A percentile compares a stretch with the other conserved stretches of the same genome.
Evolutionary conservation across 768 basidiomycete genomes (phyloP).

Genomic region (Boletus huronensis): DNA sequence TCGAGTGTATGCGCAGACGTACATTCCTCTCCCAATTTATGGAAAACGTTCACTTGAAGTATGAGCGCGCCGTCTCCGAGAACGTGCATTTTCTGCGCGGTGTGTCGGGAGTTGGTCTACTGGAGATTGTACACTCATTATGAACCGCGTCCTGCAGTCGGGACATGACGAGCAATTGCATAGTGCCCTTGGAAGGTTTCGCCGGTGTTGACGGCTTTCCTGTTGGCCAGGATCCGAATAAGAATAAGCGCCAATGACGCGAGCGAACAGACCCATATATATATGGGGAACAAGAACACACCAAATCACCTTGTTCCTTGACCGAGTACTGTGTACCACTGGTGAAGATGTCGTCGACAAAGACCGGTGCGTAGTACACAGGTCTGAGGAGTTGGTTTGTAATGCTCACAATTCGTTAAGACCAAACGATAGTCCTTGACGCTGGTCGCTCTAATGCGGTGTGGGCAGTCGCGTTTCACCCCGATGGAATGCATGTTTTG

Average conservation of each 20-base stretch:
- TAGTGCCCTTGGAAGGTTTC: neutral
- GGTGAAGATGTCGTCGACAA: neutral
- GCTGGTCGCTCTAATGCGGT: neutral
- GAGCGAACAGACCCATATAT: no score
- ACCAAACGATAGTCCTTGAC: neutral
- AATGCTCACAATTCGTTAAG: neutral
- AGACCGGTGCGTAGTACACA: neutral
- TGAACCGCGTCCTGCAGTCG: neutral
- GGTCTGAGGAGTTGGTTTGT: neutral
- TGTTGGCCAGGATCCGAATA: no score
- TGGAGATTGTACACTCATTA: neutral
- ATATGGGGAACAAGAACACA: neutral
- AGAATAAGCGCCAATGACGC: no score
- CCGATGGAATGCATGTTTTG: neutral
- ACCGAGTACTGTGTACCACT: neutral
- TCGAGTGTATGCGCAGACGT: neutral
- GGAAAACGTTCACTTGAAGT: neutral
- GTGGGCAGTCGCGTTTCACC: neutral
- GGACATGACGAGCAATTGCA: neutral
- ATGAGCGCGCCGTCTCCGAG: neutral
- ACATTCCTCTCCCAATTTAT: neutral
- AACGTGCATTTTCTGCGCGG: neutral
- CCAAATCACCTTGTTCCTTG: neutral
- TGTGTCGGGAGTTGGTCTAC: neutral
- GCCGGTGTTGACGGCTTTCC: no score